A percentile compares a stretch with the other conserved stretches of the same genome.
Evolutionary conservation across 345 rosid species (phyloP).

Genomic region (Melaleuca quinquenervia): DNA sequence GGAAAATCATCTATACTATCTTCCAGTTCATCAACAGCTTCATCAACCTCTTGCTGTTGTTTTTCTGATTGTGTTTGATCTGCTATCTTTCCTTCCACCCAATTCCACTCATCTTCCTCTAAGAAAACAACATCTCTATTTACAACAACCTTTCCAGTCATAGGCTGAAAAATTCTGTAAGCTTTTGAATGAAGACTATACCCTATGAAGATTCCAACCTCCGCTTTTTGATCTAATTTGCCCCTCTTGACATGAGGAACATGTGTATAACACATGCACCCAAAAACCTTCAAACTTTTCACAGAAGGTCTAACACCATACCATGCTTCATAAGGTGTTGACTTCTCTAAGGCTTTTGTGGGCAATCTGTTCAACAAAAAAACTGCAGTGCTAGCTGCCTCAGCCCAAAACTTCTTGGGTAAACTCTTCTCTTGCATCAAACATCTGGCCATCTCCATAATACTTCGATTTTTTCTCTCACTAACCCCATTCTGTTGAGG

Average conservation of each 20-base stretch:
- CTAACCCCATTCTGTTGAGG: conserved; percentile 2
- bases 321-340: not conserved
- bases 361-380: not conserved
- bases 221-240: conserved; percentile 3
- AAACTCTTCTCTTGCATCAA: not conserved
- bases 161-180: not conserved
- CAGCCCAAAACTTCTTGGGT: not conserved
- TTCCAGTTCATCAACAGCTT: no score
- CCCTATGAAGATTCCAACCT: not conserved
- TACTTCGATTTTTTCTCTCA: no score
- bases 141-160: not conserved
- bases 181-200: not conserved
- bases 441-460: not conserved
- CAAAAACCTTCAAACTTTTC: not conserved
- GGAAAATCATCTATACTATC: not conserved
- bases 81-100: not conserved
- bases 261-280: not conserved
- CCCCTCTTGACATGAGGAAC: not conserved
- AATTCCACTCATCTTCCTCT: not conserved
- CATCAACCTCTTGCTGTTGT: not conserved
- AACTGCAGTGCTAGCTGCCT: not conserved
- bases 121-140: not conserved
- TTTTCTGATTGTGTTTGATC: not conserved
- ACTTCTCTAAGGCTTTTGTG: not conserved
- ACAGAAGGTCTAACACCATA: not conserved